These are phyloP conservation scores for Apiospora hydei DNA, from an alignment of 2,329 filamentous ascomycete species.

Conservation along the genomic window DNA sequence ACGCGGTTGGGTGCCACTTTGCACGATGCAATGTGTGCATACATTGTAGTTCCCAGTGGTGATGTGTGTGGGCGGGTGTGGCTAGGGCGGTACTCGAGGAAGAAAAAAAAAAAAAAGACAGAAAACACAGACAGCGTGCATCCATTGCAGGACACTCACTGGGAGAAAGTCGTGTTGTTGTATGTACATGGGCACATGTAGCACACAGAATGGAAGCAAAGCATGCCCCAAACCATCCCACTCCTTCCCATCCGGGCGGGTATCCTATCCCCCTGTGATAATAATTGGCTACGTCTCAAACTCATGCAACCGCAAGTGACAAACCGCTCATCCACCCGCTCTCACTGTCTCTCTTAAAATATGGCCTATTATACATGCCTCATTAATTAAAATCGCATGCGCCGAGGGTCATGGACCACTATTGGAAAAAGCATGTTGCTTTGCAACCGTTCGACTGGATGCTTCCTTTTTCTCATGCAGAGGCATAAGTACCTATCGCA, in stretches of 20 bases:
- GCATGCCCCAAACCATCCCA: constrained; percentile 1
- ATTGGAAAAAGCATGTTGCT: not conserved
- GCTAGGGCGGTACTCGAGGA: not conserved
- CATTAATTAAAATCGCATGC: constrained; percentile 4
- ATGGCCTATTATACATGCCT: not conserved
- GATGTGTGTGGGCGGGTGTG: not conserved
- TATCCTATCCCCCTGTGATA: not conserved
- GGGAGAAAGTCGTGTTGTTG: not conserved
- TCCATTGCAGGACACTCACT: not conserved
- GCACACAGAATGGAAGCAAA: too few species aligned
- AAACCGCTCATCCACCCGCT: not conserved
- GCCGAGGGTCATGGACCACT: not conserved
- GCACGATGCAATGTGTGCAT: not conserved
- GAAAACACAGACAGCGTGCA: not conserved
- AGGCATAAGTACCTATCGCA: not conserved
- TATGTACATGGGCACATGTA: not conserved
- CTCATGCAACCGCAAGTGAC: constrained; percentile 3
- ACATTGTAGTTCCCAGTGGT: not conserved
- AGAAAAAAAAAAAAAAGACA: not conserved
- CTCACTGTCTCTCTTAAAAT: not conserved
- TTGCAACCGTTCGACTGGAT: not conserved
- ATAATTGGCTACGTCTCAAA: constrained; percentile 18
- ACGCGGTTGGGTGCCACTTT: not conserved
- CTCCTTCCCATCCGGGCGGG: constrained; percentile 11
- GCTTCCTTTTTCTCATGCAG: not conserved